Evolutionary conservation across 495 filamentous ascomycete genomes (phyloP).

Genomic region (Podospora bellae-mahoneyi): DNA sequence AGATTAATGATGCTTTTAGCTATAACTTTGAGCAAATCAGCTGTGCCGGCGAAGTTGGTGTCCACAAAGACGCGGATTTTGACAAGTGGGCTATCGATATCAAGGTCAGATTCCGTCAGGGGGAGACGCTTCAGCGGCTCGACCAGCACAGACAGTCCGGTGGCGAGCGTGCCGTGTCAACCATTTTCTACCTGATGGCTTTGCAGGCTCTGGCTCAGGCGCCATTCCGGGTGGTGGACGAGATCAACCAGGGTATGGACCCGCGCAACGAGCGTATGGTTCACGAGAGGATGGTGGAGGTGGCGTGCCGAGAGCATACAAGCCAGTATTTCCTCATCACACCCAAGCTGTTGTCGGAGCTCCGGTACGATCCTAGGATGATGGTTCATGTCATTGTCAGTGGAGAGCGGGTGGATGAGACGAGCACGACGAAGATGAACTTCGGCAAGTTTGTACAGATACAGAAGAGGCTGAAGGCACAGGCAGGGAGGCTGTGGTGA

Average conservation of each 20-base stretch:
- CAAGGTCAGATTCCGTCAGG: conserved; percentile 86
- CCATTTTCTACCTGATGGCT: conserved; percentile 99
- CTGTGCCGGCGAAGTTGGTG: conserved; percentile 85
- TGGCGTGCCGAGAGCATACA: conserved; percentile 74
- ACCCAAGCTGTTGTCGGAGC: conserved; percentile 83
- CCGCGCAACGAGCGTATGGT: conserved; percentile 97
- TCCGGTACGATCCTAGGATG: conserved; percentile 87
- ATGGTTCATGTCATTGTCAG: conserved; percentile 88
- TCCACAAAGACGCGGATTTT: conserved; percentile 83
- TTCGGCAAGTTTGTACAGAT: conserved; percentile 51
- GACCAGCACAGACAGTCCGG: conserved; percentile 92
- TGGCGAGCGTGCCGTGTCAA: conserved; percentile 92
- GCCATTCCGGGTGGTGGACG: conserved; percentile 98
- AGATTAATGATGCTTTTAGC: conserved; percentile 85
- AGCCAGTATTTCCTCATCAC: conserved; percentile 92
- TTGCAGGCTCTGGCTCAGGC: conserved; percentile 89
- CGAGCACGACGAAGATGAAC: conserved; percentile 57
- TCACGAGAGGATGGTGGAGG: conserved; percentile 92
- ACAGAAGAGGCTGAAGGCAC: conserved; percentile 35
- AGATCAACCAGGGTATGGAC: conserved; percentile 99
- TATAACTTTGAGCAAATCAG: conserved; percentile 90
- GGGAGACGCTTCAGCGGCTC: conserved; percentile 77
- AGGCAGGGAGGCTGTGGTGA: background rate
- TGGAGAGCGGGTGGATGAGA: conserved; percentile 70
- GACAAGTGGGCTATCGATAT: conserved; percentile 93